A percentile compares a stretch with the other conserved stretches of the same genome.
These are phyloP conservation scores for Trametes sanguinea DNA, from an alignment of 768 basidiomycete species.

Conservation along the genomic window DNA sequence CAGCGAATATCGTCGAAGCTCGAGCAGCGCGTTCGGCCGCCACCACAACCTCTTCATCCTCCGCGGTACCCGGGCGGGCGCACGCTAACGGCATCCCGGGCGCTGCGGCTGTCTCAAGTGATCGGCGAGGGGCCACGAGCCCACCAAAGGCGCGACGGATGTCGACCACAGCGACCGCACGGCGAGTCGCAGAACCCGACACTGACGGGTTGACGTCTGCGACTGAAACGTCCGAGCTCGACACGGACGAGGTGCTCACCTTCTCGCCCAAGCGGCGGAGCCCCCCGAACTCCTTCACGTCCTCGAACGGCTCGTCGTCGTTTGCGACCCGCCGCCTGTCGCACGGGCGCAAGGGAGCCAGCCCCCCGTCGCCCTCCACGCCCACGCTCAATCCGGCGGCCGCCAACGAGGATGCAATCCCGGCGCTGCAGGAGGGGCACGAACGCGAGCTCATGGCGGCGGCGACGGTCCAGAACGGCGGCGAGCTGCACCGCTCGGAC, in stretches of 20 bases:
- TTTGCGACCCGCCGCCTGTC: conserved; percentile 25
- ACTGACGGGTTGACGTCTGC: conserved; percentile 33
- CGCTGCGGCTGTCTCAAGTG: neutral
- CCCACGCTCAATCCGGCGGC: neutral
- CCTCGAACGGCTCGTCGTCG: conserved; percentile 18
- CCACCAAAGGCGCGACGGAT: conserved; percentile 9
- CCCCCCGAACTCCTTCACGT: conserved; percentile 27
- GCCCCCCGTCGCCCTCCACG: neutral
- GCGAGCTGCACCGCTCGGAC: conserved; percentile 2
- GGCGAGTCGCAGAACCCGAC: neutral
- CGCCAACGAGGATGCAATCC: neutral
- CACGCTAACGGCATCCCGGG: neutral
- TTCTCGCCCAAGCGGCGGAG: conserved; percentile 62
- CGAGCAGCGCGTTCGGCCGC: neutral
- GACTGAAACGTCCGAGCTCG: conserved; percentile 43
- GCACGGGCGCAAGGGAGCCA: neutral
- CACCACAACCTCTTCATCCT: neutral
- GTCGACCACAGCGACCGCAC: conserved; percentile 5
- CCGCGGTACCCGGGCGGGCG: neutral
- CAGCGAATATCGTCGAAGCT: no score
- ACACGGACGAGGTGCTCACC: conserved; percentile 72
- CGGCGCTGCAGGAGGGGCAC: no score
- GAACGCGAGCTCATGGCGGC: no score
- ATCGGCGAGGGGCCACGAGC: conserved; percentile 7
- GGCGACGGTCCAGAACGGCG: no score